Evolutionary conservation across 768 basidiomycete genomes (phyloP).

Genomic region (Hericium rajendrae): DNA sequence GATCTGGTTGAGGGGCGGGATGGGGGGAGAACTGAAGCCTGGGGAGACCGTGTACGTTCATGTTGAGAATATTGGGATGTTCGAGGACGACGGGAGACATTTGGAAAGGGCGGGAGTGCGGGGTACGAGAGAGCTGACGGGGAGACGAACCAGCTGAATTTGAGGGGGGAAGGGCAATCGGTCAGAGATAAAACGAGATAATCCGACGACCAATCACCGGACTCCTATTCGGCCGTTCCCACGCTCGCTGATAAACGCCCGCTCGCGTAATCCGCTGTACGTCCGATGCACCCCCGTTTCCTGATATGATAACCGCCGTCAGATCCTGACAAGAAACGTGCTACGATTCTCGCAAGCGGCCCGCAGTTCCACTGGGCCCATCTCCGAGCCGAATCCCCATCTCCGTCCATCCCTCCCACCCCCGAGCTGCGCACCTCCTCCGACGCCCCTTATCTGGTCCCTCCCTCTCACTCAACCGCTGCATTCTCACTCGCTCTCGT

Average conservation of each 20-base stretch:
- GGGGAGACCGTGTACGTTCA: neutral
- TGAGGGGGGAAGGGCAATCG: neutral
- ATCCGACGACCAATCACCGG: neutral
- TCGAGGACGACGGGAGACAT: neutral
- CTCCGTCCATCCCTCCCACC: neutral
- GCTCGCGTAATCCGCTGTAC: no score
- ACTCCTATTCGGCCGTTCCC: neutral
- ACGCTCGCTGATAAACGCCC: neutral
- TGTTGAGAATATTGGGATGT: neutral
- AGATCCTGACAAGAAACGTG: neutral
- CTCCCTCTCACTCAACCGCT: neutral
- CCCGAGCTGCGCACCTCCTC: neutral
- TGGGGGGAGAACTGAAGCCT: neutral
- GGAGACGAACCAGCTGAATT: neutral
- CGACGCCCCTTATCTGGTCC: neutral
- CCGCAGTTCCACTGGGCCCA: no score
- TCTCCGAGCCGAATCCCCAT: no score
- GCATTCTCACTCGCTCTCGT: neutral
- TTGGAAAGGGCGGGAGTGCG: neutral
- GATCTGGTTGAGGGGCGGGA: neutral
- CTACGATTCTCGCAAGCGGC: no score
- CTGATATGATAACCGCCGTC: neutral
- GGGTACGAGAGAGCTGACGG: neutral
- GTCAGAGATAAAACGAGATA: neutral
- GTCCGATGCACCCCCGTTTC: neutral